Conservation (phyloP, 164 flowering plant genomes). For the Vitis amurensis region DNA sequence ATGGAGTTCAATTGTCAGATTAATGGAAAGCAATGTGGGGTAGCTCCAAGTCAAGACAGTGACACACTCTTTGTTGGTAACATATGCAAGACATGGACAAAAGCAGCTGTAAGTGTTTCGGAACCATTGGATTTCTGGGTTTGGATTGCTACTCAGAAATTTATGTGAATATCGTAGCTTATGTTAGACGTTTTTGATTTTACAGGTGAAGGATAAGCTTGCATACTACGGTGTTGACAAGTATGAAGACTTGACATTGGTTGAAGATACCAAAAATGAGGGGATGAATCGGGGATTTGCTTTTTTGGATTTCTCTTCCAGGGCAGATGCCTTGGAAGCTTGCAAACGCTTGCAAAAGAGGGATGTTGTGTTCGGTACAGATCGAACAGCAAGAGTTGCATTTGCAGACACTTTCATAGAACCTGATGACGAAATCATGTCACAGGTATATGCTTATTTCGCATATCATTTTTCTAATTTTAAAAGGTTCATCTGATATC, state of each 20-base stretch:
- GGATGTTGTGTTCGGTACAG: constrained; percentile 30
- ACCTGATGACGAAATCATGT: constrained; percentile 34
- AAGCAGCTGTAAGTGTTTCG: constrained; percentile 17
- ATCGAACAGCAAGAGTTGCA: constrained; percentile 31
- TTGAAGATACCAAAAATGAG: constrained; percentile 30
- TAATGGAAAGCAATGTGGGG: constrained; percentile 34
- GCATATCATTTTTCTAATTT: background rate
- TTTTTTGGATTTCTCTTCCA: constrained; percentile 30
- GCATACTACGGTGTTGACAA: constrained; percentile 26
- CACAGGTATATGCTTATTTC: constrained; percentile 19
- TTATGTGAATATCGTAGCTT: background rate
- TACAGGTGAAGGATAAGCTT: constrained; percentile 30
- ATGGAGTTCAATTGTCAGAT: constrained; percentile 11
- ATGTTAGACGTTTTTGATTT: constrained; percentile 8
- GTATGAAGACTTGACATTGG: constrained; percentile 32
- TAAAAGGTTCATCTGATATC: too few species aligned
- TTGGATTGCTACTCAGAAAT: background rate
- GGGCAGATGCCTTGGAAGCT: constrained; percentile 36
- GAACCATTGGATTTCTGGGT: background rate
- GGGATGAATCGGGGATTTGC: constrained; percentile 40
- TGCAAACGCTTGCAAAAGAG: constrained; percentile 33
- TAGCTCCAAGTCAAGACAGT: constrained; percentile 30
- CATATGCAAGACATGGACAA: constrained; percentile 34
- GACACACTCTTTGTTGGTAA: constrained; percentile 33
- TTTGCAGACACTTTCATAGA: constrained; percentile 38